Evolutionary conservation across 441 rosid species (phyloP).

Genomic region (Codiaeum variegatum): DNA sequence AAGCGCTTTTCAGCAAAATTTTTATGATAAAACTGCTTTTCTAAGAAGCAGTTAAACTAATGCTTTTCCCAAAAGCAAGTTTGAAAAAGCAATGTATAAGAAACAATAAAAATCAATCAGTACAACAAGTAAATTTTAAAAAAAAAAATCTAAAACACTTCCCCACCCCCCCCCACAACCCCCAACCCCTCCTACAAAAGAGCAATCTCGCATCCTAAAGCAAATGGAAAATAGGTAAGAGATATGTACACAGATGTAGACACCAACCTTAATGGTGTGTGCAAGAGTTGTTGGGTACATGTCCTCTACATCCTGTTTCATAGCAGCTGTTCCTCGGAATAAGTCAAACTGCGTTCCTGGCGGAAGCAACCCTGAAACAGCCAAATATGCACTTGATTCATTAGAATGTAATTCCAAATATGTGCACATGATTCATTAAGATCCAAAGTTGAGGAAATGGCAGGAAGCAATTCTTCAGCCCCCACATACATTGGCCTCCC

Average conservation of each 20-base stretch:
- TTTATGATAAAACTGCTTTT: too few species aligned
- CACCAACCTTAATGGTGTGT: conserved; percentile 80
- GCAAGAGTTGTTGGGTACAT: conserved; percentile 76
- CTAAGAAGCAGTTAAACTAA: too few species aligned
- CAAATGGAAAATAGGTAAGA: neutral
- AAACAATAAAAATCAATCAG: too few species aligned
- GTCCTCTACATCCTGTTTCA: conserved; percentile 98
- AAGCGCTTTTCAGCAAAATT: too few species aligned
- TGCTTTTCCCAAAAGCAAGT: too few species aligned
- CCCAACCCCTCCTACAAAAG: too few species aligned
- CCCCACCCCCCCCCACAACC: too few species aligned
- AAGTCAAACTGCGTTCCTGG: conserved; percentile 99
- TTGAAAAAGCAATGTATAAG: too few species aligned
- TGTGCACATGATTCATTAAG: conserved; percentile 7
- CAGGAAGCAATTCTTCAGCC: neutral
- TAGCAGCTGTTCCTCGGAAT: conserved; percentile 96
- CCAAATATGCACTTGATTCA: conserved; percentile 20
- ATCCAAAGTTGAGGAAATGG: neutral
- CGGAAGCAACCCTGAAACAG: conserved; percentile 78
- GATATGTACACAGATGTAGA: neutral
- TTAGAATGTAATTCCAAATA: neutral
- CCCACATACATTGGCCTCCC: neutral
- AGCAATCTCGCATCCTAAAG: too few species aligned
- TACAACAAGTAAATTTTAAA: too few species aligned
- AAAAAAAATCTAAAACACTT: too few species aligned